Conservation (phyloP, 2,329 filamentous ascomycete species). For the Apiospora pterosperma region DNA sequence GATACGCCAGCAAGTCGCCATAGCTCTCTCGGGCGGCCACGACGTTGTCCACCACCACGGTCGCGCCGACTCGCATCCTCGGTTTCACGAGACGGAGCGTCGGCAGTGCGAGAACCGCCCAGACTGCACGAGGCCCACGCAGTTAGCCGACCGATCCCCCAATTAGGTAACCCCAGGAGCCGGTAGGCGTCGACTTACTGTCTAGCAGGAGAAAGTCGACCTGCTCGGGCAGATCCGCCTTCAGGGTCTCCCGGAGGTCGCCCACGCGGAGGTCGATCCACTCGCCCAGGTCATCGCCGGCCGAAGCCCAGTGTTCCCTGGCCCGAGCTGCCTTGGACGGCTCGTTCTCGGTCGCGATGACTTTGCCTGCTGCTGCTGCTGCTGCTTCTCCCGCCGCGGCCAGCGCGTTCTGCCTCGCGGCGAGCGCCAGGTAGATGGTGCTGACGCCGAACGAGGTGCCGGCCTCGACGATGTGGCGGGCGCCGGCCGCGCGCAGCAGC, state of each 20-base stretch:
- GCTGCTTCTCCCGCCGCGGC: not conserved
- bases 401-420: constrained; percentile 44
- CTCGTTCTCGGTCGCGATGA: constrained; percentile 62
- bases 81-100: constrained; percentile 44
- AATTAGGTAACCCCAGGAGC: not conserved
- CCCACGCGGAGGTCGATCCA: constrained; percentile 56
- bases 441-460: constrained; percentile 61
- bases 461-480: constrained; percentile 53
- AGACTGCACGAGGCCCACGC: constrained; percentile 38
- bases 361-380: constrained; percentile 29
- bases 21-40: constrained; percentile 36
- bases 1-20: constrained; percentile 41
- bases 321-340: constrained; percentile 48
- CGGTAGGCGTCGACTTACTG: constrained; percentile 41
- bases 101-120: constrained; percentile 51
- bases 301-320: constrained; percentile 48
- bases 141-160: not conserved
- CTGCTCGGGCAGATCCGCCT: constrained; percentile 38
- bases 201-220: constrained; percentile 59
- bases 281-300: constrained; percentile 43
- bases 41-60: constrained; percentile 49
- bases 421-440: constrained; percentile 60
- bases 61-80: constrained; percentile 40
- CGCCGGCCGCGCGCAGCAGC: constrained; percentile 44
- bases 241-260: constrained; percentile 54